Percentiles rank a stretch among this genome's conserved stretches.
Evolutionary conservation across 306 rosid species (phyloP).

Genomic region (Comarum palustre): DNA sequence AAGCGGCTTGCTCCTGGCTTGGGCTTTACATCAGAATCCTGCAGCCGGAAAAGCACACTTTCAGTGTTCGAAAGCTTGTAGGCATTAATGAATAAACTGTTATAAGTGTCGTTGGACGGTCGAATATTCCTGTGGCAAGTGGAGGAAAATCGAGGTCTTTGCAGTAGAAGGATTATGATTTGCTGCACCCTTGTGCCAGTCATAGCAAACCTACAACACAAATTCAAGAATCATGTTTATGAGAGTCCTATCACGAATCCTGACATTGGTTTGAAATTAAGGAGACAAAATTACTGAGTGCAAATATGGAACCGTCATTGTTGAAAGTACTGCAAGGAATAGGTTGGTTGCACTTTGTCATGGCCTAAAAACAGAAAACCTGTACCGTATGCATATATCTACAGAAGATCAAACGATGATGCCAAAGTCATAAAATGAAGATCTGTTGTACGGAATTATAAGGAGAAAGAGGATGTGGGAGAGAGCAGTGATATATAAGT

Average conservation of each 20-base stretch:
- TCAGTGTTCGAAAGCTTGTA: too few species aligned
- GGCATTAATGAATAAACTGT: too few species aligned
- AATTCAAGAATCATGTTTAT: not conserved
- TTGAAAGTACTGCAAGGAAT: too few species aligned
- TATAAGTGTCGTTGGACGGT: too few species aligned
- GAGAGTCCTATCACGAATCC: not conserved
- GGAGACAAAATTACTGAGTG: constrained; percentile 40
- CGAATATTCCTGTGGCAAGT: too few species aligned
- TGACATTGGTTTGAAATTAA: not conserved
- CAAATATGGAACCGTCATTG: constrained; percentile 79
- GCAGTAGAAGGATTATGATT: constrained; percentile 75
- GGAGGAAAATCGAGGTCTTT: too few species aligned
- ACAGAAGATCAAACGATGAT: not conserved
- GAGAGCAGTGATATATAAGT: not conserved
- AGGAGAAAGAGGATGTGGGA: not conserved
- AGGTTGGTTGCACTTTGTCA: constrained; percentile 76
- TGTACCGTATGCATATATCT: not conserved
- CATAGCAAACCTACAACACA: constrained; percentile 63
- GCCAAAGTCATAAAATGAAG: not conserved
- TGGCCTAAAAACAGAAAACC: constrained; percentile 62
- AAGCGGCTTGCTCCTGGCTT: too few species aligned
- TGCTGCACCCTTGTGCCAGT: constrained; percentile 91
- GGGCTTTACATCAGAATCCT: too few species aligned
- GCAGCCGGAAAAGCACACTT: too few species aligned
- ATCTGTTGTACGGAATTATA: not conserved